Conservation (phyloP, 495 filamentous ascomycete species). For the Daldinia caldariorum region DNA sequence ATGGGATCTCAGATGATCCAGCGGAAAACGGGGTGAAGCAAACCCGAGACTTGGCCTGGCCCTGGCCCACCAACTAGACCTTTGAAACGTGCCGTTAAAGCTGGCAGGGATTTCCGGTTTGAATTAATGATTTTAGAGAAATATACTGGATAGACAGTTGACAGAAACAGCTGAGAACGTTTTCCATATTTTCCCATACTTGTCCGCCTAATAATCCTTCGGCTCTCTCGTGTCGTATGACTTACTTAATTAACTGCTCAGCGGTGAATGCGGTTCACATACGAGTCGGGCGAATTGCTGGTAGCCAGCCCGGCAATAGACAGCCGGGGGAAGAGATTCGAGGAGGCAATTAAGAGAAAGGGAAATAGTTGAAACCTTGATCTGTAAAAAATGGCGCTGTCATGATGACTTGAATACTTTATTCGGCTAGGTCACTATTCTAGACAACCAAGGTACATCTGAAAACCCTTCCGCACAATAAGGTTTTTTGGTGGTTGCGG, state of each 20-base stretch:
- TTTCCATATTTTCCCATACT: background rate
- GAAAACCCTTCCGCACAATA: conserved; percentile 13
- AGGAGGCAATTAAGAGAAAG: background rate
- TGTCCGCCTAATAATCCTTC: background rate
- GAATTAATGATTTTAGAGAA: background rate
- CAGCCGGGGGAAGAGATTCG: background rate
- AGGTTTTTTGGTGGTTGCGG: conserved; percentile 13
- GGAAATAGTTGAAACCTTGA: background rate
- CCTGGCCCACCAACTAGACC: conserved; percentile 26
- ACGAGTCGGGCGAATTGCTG: background rate
- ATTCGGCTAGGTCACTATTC: conserved; percentile 17
- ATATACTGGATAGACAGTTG: background rate
- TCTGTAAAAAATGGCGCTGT: background rate
- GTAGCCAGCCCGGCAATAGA: background rate
- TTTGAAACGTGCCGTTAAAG: conserved; percentile 19
- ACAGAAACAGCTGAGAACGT: background rate
- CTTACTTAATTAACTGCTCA: background rate
- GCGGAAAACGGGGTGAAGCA: conserved; percentile 20
- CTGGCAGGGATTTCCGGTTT: background rate
- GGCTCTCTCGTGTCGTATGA: background rate
- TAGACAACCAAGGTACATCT: background rate
- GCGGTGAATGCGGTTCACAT: background rate
- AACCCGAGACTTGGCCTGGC: conserved; percentile 28
- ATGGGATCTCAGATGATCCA: conserved; percentile 15
- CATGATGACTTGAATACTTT: conserved; percentile 29